Conservation (phyloP, 805 yeast species). For the Teunomyces tritomae region DNA sequence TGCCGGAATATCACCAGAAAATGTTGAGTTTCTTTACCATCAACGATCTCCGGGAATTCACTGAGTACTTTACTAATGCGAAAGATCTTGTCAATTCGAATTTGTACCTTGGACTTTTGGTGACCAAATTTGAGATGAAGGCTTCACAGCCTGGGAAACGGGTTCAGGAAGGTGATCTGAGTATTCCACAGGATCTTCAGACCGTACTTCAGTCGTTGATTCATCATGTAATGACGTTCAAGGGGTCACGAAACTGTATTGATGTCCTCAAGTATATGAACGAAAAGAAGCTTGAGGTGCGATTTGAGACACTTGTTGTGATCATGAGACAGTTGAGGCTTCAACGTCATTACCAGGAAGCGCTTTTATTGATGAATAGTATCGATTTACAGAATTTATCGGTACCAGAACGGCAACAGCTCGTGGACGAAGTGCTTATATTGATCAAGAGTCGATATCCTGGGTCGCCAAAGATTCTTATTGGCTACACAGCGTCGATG, state of each 20-base stretch:
- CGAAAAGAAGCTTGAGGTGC: conserved; percentile 23
- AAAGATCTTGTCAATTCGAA: conserved; percentile 32
- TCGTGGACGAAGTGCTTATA: conserved; percentile 31
- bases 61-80: conserved; percentile 19
- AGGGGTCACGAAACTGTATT: conserved; percentile 31
- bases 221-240: conserved; percentile 35
- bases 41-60: conserved; percentile 22
- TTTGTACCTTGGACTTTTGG: conserved; percentile 34
- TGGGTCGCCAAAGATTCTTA: conserved; percentile 30
- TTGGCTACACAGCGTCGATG: conserved; percentile 35
- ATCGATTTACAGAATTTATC: conserved; percentile 22
- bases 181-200: conserved; percentile 21
- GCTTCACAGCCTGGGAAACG: conserved; percentile 7
- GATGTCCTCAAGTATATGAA: conserved; percentile 33
- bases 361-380: conserved; percentile 31
- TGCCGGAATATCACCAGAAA: conserved; percentile 17
- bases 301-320: conserved; percentile 21
- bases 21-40: conserved; percentile 33
- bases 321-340: conserved; percentile 30
- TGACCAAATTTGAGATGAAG: conserved; percentile 34
- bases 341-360: conserved; percentile 31
- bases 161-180: conserved; percentile 4
- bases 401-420: conserved; percentile 14
- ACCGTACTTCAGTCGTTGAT: conserved; percentile 28
- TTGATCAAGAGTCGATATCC: conserved; percentile 30